Base-by-base conservation (phyloP, 768 basidiomycete species). In the Pulveroboletus sp. region DNA sequence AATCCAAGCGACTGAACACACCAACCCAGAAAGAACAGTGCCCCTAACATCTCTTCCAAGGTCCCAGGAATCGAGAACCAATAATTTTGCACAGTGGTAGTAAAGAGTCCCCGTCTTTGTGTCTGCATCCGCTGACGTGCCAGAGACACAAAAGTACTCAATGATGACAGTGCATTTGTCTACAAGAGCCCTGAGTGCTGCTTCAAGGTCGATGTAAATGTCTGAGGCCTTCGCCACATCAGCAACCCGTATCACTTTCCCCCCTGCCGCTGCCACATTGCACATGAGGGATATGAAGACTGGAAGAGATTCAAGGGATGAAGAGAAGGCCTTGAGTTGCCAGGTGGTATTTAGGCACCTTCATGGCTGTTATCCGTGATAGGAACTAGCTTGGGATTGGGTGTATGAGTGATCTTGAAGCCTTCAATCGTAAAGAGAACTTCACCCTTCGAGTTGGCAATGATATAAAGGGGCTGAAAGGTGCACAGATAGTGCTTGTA, bases 371-470 rank as follows among this genome's bases (percentile, higher is more conserved):
- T 52, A 23, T 66, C 63, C 4, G 49, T 58, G 35, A 67, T 61
- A 5, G 48, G 7, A 37, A 66, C 46, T 0, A 63, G 63, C 24
- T 64, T 58, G 0, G 64, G 53, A 25, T 56, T 61, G 11, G 64
- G 60, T 4, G 68, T 65, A 24, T 47, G 59, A 0, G 65, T 61
- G 36, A 68, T 65, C 45, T 69, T 65, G 45, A 69, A 68, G 5
- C 63, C 64, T 31, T 65, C 63, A 25, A 69, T 66, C 2, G 66
- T 68, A 37, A 70, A 57, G 25, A 69, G 54, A 1, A 68, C 53
- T 14, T 53, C 56, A 1, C 68, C 66, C 33, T 64, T 56, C 40
- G 56, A 53, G 39, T 63, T 66, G 29, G 59, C 50, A 24, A 69
- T 57, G 43, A 65, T 43, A 37, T 67, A 67, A 57, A 59, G 19